Evolutionary conservation across 495 filamentous ascomycete genomes (phyloP), one percentile per base, ranked within the genome.

Genomic region (Penicillium canariense): DNA sequence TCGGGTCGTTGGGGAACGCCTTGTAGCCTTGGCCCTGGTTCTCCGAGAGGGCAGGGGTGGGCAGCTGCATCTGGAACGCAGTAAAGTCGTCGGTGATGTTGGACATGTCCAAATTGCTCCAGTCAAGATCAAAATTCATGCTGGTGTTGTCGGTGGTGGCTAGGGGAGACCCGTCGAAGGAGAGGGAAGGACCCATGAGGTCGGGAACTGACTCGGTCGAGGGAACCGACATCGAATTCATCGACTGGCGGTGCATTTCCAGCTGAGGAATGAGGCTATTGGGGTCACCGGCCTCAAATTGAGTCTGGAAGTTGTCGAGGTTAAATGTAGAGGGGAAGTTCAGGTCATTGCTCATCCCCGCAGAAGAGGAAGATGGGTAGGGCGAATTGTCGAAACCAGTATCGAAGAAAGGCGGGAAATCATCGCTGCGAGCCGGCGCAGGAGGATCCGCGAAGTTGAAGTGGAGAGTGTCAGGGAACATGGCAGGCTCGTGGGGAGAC

Each of bases 251-350:
- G 39, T 67, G 58, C 40, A 68, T 57, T 26, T 63, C 55, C 44
- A 66, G 40, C 4, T 52, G 42, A 0, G 67, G 51, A 31, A 70
- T 63, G 25, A 68, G 35, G 10, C 54, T 55, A 17, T 68, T 61
- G 27, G 84, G 79, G 54, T 85, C 82, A 35, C 81, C 83, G 27
- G 78, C 74, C 28, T 74, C 73, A 31, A 81, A 67, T 58, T 75
- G 53, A 72, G 59, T 49, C 77, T 80, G 59, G 51, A 70, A 83
- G 22, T 76, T 72, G 40, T 75, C 77, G 14, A 85, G 70, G 20
- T 75, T 69, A 47, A 77, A 55, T 50, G 78, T 73, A 18, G 68
- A 68, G 6, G 56, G 54, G 45, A 66, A 59, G 28, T 45, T 56
- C 20, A 59, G 40, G 34, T 68, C 59, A 26, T 49, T 56, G 50